Evolutionary conservation across 2,329 filamentous ascomycete genomes (phyloP).

Genomic region (Aspergillus costaricaensis): DNA sequence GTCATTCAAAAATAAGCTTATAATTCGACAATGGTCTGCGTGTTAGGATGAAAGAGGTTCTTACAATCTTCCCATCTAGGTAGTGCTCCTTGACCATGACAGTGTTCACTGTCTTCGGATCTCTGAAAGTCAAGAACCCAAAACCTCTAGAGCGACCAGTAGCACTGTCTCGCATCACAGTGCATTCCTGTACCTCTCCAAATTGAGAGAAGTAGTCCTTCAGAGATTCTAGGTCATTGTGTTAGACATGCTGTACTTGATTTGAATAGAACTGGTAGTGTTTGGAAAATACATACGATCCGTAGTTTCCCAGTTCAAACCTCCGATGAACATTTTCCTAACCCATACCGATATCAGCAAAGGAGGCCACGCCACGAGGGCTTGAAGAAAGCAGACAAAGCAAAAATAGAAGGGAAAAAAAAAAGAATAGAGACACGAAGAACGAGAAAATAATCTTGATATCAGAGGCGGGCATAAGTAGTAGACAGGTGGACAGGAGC

Average conservation of each 20-base stretch:
- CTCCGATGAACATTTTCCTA: constrained; percentile 99
- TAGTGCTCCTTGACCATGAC: constrained; percentile 99
- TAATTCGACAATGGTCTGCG: not conserved
- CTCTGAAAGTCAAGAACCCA: constrained; percentile 96
- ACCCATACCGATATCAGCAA: constrained; percentile 36
- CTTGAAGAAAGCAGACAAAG: not conserved
- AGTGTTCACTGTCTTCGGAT: constrained; percentile 96
- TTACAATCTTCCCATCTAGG: constrained; percentile 95
- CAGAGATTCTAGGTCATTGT: constrained; percentile 71
- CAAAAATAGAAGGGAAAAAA: not conserved
- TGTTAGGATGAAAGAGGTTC: constrained; percentile 34
- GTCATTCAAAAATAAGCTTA: constrained; percentile 25
- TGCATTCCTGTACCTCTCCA: constrained; percentile 95
- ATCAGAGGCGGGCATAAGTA: not conserved
- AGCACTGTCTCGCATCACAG: constrained; percentile 96
- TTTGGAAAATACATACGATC: constrained; percentile 69
- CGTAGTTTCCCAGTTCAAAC: constrained; percentile 98
- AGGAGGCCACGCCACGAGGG: constrained; percentile 6
- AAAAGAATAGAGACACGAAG: not conserved
- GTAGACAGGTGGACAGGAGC: not conserved
- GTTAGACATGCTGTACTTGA: constrained; percentile 28
- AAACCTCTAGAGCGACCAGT: constrained; percentile 94
- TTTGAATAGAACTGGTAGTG: constrained; percentile 10
- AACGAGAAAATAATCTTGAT: not conserved
- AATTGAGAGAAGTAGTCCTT: constrained; percentile 98